Conservation (phyloP, 2,329 filamentous ascomycete species). For the Pseudogymnoascus sp. region DNA sequence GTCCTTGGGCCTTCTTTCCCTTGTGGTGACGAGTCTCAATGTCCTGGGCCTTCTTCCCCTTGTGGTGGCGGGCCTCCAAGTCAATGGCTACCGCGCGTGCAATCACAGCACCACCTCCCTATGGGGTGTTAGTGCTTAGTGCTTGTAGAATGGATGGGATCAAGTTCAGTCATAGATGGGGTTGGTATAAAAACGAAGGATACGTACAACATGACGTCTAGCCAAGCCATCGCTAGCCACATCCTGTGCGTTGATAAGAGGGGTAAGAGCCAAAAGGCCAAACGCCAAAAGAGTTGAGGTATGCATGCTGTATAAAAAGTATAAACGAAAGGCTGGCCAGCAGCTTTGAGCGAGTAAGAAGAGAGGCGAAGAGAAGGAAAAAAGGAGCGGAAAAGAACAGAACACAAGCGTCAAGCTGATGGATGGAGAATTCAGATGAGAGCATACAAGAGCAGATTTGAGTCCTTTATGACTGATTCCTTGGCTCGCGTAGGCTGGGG, state of each 20-base stretch:
- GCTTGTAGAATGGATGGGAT: background rate
- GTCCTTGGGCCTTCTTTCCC: background rate
- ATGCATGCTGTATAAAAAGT: constrained; percentile 24
- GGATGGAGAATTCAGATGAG: constrained; percentile 16
- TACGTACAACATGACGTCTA: constrained; percentile 16
- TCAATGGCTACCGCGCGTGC: background rate
- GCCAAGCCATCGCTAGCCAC: constrained; percentile 15
- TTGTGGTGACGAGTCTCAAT: constrained; percentile 8
- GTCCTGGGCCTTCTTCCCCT: constrained; percentile 12
- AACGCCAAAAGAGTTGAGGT: constrained; percentile 21
- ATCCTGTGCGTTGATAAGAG: constrained; percentile 18
- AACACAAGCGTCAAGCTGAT: constrained; percentile 13
- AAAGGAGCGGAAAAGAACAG: constrained; percentile 12
- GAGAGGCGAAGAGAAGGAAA: constrained; percentile 13
- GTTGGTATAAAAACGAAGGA: background rate
- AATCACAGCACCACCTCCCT: constrained; percentile 11
- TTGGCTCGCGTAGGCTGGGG: constrained; percentile 12
- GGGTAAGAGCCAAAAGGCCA: constrained; percentile 24
- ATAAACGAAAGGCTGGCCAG: constrained; percentile 24
- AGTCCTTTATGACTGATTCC: constrained; percentile 17
- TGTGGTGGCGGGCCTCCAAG: constrained; percentile 15
- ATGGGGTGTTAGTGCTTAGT: constrained; percentile 10
- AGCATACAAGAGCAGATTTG: constrained; percentile 12
- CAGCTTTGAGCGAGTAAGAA: constrained; percentile 21
- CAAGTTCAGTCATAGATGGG: background rate